Evolutionary conservation across 2,329 filamentous ascomycete species (phyloP).

Genomic region (Colletotrichum sp.): DNA sequence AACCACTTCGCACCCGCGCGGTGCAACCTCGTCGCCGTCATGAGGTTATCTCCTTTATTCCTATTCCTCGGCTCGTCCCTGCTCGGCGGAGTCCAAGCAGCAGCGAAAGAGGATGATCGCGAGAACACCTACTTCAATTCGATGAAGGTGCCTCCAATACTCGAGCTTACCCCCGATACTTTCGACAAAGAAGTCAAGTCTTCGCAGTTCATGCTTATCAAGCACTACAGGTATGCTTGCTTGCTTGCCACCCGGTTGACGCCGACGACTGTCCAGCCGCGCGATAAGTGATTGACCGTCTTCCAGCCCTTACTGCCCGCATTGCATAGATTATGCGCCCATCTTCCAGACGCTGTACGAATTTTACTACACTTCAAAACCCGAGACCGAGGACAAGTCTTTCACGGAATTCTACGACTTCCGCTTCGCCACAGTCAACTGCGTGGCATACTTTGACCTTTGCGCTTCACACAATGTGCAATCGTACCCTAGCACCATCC

Average conservation of each 20-base stretch:
- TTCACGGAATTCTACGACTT: conserved; percentile 90
- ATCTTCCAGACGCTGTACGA: conserved; percentile 93
- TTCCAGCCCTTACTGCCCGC: conserved; percentile 64
- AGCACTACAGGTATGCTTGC: conserved; percentile 68
- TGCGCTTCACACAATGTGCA: conserved; percentile 72
- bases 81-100: conserved; percentile 43
- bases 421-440: conserved; percentile 86
- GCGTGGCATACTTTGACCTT: conserved; percentile 79
- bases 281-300: neutral
- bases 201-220: conserved; percentile 59
- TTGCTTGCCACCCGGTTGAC: neutral
- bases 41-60: conserved; percentile 50
- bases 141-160: conserved; percentile 68
- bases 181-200: conserved; percentile 62
- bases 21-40: conserved; percentile 30
- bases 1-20: neutral
- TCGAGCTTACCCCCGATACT: conserved; percentile 62
- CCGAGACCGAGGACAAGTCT: conserved; percentile 57
- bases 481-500: conserved; percentile 76
- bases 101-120: conserved; percentile 40
- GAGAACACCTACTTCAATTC: conserved; percentile 67
- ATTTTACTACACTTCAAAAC: conserved; percentile 89
- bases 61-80: conserved; percentile 52
- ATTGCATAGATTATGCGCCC: conserved; percentile 82
- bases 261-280: neutral